Evolutionary conservation across 148 eudicot genomes (phyloP).

Genomic region (Suaeda aralocaspica): DNA sequence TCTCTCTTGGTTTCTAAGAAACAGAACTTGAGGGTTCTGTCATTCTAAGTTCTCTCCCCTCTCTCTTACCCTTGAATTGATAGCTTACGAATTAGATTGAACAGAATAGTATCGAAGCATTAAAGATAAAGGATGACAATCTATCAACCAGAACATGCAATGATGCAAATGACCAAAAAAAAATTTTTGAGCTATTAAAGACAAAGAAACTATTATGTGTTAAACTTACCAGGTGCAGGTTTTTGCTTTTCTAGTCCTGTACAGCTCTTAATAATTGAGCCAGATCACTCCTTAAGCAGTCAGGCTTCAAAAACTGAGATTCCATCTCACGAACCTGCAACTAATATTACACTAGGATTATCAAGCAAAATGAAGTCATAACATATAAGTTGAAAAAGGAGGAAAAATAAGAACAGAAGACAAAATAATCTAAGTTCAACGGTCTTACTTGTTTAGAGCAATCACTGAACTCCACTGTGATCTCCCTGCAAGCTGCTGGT

Average conservation of each 20-base stretch:
- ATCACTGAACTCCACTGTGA: constrained; percentile 76
- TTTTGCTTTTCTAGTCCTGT: constrained; percentile 81
- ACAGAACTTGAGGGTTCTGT: no score
- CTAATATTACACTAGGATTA: constrained; percentile 13
- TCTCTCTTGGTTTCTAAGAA: no score
- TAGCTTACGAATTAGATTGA: no score
- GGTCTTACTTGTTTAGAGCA: constrained; percentile 76
- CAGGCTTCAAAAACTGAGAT: constrained; percentile 65
- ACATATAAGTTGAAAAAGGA: not conserved
- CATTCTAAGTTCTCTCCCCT: no score
- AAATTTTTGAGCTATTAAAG: no score
- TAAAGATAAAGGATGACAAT: no score
- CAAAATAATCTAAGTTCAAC: not conserved
- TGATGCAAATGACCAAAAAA: no score
- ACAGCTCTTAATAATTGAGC: constrained; percentile 63
- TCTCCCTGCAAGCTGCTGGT: constrained; percentile 85
- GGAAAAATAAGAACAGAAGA: not conserved
- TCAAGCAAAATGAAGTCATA: not conserved
- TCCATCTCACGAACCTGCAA: constrained; percentile 79
- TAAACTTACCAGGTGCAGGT: constrained; percentile 65
- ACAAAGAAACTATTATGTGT: not conserved
- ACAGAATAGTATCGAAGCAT: no score
- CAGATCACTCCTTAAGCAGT: constrained; percentile 71
- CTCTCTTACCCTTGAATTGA: no score
- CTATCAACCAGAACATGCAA: no score